These are phyloP conservation scores for Aspergillus oerlinghausenensis DNA, from an alignment of 2,329 filamentous ascomycete genomes.

Conservation along the genomic window DNA sequence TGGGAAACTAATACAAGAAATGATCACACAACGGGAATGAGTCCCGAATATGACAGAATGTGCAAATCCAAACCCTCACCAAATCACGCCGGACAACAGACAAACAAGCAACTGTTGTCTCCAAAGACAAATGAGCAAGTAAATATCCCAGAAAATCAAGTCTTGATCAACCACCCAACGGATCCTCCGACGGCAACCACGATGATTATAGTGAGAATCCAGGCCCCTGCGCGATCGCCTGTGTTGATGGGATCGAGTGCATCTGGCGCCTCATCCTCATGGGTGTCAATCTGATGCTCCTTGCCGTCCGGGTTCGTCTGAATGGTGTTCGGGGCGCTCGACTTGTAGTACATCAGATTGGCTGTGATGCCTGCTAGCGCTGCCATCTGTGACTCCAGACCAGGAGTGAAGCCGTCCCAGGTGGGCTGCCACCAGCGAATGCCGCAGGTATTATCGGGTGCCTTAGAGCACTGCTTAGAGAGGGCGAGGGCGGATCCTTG, in stretches of 20 bases:
- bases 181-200: constrained; percentile 3
- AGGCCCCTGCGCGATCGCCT: constrained; percentile 29
- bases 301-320: constrained; percentile 49
- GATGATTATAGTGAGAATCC: constrained; percentile 26
- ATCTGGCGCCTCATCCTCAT: constrained; percentile 14
- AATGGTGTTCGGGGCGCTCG: constrained; percentile 39
- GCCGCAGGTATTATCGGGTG: constrained; percentile 54
- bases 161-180: constrained; percentile 4
- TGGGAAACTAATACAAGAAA: background rate
- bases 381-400: constrained; percentile 64
- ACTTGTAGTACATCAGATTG: constrained; percentile 45
- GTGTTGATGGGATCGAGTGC: constrained; percentile 10
- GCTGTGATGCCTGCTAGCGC: constrained; percentile 60
- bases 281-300: constrained; percentile 24
- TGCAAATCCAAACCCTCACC: background rate
- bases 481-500: constrained; percentile 54
- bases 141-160: background rate
- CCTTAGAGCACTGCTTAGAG: constrained; percentile 56
- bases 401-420: constrained; percentile 50
- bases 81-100: background rate
- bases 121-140: background rate
- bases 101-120: background rate
- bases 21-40: background rate
- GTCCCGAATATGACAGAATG: background rate
- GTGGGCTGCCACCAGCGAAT: constrained; percentile 52